Base-by-base conservation (phyloP, 768 basidiomycete genomes). In the Boletus vinaceobasis region DNA sequence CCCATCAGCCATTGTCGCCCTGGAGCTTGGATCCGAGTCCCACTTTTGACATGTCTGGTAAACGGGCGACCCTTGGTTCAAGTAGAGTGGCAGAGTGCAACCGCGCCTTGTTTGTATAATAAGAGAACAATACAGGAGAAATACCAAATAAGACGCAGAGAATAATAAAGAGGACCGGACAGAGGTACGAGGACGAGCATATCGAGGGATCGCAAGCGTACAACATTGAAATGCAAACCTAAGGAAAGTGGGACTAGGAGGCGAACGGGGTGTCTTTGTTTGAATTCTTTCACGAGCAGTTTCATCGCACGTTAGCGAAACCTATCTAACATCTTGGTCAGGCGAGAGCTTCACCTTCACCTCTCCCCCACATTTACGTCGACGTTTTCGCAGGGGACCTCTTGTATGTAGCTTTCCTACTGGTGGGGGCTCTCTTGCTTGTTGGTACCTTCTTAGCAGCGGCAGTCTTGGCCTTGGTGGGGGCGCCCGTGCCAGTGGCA, bases 401-500 rank as follows among this genome's bases (percentile, higher is more conserved):
- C 59, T 63, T 67, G 23, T 66, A 54, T 37, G 57, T 45, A 1
- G 43, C 67, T 36, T 60, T 70, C 71, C 48, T 72, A 29, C 51
- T 49, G 6, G 49, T 23, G n/a, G 72, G 27, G 7, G 66, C 55
- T 33, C 62, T 68, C 64, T 56, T 74, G 43, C 55, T 59, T 26
- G 68, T 56, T 36, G 40, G 68, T 53, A 23, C 61, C 64, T 70
- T 77, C 73, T 71, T 75, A 1, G 64, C 52, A 9, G 74, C 64
- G 3, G 70, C 64, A 27, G 50, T 63, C 57, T 57, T 73, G 15
- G 58, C 68, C 53, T 45, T 76, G 40, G 76, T 55, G 35, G 78
- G 63, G 26, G 79, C 62, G 11, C 72, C 74, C 0, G 75, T 72
- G 9, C 84, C 82, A 37, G 80, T 85, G 26, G 78, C 73, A 58